Evolutionary conservation across 306 rosid species (phyloP).

Genomic region (Corylus heterophylla): DNA sequence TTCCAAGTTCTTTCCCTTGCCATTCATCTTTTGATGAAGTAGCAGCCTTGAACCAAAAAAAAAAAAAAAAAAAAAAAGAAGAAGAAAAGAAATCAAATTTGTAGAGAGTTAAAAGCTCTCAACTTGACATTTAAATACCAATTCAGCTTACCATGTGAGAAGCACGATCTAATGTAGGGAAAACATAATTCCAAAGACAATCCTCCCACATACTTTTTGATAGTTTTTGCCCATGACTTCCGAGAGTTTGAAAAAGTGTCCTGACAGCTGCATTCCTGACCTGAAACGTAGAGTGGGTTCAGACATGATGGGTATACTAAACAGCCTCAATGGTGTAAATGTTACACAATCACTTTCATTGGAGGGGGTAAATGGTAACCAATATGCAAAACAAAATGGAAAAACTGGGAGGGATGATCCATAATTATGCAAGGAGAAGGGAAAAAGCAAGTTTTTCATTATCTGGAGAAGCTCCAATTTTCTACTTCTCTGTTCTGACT

Average conservation of each 20-base stretch:
- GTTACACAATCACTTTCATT: not conserved
- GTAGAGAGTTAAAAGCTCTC: conserved; percentile 19
- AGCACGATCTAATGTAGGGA: conserved; percentile 84
- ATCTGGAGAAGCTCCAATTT: not conserved
- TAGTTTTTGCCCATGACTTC: conserved; percentile 93
- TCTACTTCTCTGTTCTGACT: not conserved
- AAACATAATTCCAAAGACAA: conserved; percentile 95
- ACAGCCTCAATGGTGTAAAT: conserved; percentile 1
- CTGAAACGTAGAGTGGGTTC: conserved; percentile 43
- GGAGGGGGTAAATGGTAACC: not conserved
- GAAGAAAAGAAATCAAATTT: not conserved
- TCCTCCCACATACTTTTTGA: conserved; percentile 90
- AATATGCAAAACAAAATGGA: not conserved
- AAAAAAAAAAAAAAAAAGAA: conserved; percentile 19
- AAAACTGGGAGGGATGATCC: not conserved
- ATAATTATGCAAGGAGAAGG: not conserved
- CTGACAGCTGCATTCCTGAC: conserved; percentile 94
- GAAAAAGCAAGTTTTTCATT: not conserved
- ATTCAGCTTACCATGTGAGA: conserved; percentile 81
- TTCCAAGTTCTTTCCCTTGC: conserved; percentile 98
- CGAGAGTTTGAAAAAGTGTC: conserved; percentile 91
- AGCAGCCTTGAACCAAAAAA: conserved; percentile 62
- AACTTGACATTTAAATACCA: conserved; percentile 24
- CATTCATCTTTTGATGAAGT: conserved; percentile 96
- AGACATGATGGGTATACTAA: not conserved